Evolutionary conservation across 163 green algal genomes (phyloP), one percentile per base, ranked within the genome.

Genomic region (Scenedesmus sp.): DNA sequence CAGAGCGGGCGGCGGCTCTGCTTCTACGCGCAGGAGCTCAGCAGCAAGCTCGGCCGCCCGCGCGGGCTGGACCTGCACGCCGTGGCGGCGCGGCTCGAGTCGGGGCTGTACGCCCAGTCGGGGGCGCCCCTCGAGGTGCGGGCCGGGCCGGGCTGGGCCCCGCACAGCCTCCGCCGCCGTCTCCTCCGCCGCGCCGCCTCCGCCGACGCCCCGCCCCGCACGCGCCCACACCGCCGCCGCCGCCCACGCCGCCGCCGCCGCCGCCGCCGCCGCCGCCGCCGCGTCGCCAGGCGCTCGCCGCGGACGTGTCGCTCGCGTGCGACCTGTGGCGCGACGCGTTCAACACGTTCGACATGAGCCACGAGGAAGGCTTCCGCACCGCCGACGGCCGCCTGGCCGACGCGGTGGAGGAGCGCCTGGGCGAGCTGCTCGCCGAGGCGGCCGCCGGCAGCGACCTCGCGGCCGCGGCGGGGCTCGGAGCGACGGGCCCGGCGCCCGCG

Each of bases 31-130:
- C 67, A 80, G 20, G 85, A 88, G 60, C 80, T 88, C 0, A 44
- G 45, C 3, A 15, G 45, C 15, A 60, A 72, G 42, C 51, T 65
- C 15, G 66, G 65, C 47, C 33, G 39, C 42, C 44, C 66, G 15
- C 51, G 65, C 1, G 74, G 62, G 0, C 53, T 89, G 17, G 86
- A 91, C 73, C 82, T 91, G 57, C 84, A 86, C 75, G 76, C 48
- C 10, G 82, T 91, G 28, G 76, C 84, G 0, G 71, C 72, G 2
- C 76, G 86, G 3, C 84, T 91, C 42, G 81, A 91, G 39, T 65
- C 81, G 36, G 84, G 85, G 26, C 62, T 92, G 28, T 94, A 94
- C 80, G 47, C 78, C 6, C 50, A 29, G 1, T 62, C 79, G 17
- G 54, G 66, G 0, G 29, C 85, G 20, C 65, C 81, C 1, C 29